These are phyloP conservation scores for Epichloe baconii DNA, from an alignment of 2,329 filamentous ascomycete genomes.

Conservation along the genomic window DNA sequence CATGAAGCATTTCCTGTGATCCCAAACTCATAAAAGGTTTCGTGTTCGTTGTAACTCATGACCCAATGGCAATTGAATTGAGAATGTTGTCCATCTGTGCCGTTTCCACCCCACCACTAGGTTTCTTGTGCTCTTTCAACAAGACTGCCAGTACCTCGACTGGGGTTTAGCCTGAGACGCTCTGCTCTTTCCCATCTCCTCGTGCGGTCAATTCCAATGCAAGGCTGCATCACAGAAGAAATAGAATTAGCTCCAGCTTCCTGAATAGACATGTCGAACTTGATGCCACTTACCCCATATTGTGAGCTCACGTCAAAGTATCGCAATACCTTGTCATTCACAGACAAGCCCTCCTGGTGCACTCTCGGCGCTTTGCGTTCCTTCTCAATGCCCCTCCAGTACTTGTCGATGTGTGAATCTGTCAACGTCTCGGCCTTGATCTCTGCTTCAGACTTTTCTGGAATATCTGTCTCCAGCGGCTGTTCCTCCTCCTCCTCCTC, in stretches of 20 bases:
- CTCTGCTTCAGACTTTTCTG: slow-evolving; percentile 37
- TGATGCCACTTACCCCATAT: slow-evolving; percentile 60
- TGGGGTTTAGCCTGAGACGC: slow-evolving; percentile 68
- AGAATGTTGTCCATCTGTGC: slow-evolving; percentile 63
- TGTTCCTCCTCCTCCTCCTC: slow-evolving; percentile 13
- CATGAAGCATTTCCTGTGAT: slow-evolving; percentile 7
- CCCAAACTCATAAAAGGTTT: slow-evolving; percentile 5
- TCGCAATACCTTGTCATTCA: slow-evolving; percentile 75
- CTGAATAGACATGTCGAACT: neutral
- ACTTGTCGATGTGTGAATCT: slow-evolving; percentile 56
- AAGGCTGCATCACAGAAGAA: slow-evolving; percentile 48
- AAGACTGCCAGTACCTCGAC: slow-evolving; percentile 83
- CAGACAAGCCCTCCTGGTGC: slow-evolving; percentile 60
- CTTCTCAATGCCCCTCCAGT: slow-evolving; percentile 64
- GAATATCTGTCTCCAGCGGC: slow-evolving; percentile 17
- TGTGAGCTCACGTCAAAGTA: slow-evolving; percentile 88
- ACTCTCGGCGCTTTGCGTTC: slow-evolving; percentile 55
- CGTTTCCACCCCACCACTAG: slow-evolving; percentile 41
- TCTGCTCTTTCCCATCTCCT: slow-evolving; percentile 85
- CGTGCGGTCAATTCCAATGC: slow-evolving; percentile 67
- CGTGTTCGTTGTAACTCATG: slow-evolving; percentile 11
- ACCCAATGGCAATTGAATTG: slow-evolving; percentile 32
- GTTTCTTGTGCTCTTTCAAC: slow-evolving; percentile 52
- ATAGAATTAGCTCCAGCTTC: slow-evolving; percentile 7
- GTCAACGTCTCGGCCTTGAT: slow-evolving; percentile 50